Evolutionary conservation across 2,329 filamentous ascomycete genomes (phyloP), one percentile per base, ranked within the genome.

Genomic region (Parascedosporium putredinis): DNA sequence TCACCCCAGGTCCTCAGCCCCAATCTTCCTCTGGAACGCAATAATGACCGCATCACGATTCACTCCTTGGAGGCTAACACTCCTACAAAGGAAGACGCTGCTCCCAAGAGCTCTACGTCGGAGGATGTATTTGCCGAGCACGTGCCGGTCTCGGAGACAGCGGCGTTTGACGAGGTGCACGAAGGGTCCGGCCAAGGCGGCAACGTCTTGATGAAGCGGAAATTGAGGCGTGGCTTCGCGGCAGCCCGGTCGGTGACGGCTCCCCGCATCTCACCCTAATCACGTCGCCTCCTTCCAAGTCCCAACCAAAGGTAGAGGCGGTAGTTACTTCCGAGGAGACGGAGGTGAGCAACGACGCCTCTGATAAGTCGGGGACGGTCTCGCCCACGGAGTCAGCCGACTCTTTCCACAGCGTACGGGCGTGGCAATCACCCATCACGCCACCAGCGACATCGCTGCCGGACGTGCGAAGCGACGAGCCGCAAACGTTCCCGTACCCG

Each of bases 321-420:
- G 7, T 22, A 24, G 38, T 31, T 49, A 9, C 23, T 23, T 12
- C 27, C 46, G 4, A 51, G 52, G 22, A 42, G 6, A 16, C 52
- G 38, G 40, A 55, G 53, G 14, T 54, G 52, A 46, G 54, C 55
- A 22, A 58, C 36, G 60, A 70, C 16, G 66, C 70, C 20, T 67
- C 69, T 8, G 60, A 34, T 9, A 45, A 59, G 49, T 45, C 56
- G 34, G 58, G 45, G 10, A 27, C 61, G 9, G 57, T 62, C n/a
- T 76, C 75, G 8, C 70, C 73, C 4, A 67, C 68, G 25, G 67
- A 60, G 31, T 71, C 71, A 12, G 61, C 70, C 14, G 75, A 77
- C 48, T 79, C 77, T 1, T 78, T 80, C 53, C 74, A 76, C 56
- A 76, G 70, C 50, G 65, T 71, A 4, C 67, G 75, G 52, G 75